These are phyloP conservation scores for Lentinula detonsa DNA, from an alignment of 768 basidiomycete species.

Conservation along the genomic window DNA sequence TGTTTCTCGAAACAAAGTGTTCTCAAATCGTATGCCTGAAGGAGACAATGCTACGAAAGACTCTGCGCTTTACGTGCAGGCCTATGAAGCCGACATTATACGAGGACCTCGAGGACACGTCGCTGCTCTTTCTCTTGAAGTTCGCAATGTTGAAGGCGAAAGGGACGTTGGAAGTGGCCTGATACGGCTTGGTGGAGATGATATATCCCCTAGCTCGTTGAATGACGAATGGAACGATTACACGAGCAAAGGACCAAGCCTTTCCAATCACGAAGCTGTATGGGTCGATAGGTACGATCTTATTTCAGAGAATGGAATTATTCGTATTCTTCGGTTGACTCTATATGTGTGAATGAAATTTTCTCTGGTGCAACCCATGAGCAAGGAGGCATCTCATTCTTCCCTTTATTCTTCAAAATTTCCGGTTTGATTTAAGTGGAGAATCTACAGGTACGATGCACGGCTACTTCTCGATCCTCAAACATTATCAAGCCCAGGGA, in stretches of 20 bases:
- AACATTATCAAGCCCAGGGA: constrained; percentile 9
- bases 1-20: neutral
- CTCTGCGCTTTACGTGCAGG: constrained; percentile 48
- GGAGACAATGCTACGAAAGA: constrained; percentile 10
- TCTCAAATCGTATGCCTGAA: neutral
- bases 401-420: constrained; percentile 1
- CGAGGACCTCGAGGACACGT: constrained; percentile 43
- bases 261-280: constrained; percentile 23
- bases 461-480: constrained; percentile 65
- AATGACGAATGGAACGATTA: constrained; percentile 19
- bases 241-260: constrained; percentile 4
- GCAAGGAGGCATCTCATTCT: neutral
- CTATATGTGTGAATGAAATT: neutral
- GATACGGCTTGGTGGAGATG: constrained; percentile 19
- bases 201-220: constrained; percentile 9
- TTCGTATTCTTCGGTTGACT: neutral
- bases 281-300: constrained; percentile 81
- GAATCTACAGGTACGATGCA: constrained; percentile 61
- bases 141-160: constrained; percentile 3
- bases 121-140: constrained; percentile 23
- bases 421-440: constrained; percentile 16
- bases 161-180: constrained; percentile 11
- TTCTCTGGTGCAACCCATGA: neutral
- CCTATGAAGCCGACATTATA: constrained; percentile 71
- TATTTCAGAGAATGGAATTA: neutral